Conservation (phyloP, 441 rosid species). For the Erodium chrysanthum region DNA sequence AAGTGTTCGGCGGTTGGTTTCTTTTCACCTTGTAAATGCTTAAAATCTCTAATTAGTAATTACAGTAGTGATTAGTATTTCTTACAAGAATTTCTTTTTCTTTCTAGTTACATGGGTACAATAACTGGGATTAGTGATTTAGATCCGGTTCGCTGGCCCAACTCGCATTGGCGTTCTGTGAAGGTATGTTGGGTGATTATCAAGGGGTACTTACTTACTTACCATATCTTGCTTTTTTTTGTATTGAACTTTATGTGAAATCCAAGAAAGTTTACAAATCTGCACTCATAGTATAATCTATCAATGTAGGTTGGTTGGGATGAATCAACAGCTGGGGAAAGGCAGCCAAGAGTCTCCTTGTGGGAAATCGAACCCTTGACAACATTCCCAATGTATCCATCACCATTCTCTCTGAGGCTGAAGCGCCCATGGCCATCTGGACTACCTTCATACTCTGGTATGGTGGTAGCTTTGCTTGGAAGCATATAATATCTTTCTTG, state of each 20-base stretch:
- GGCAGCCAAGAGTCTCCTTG: slow-evolving; percentile 92
- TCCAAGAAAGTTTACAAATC: no score
- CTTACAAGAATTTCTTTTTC: no score
- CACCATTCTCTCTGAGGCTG: slow-evolving; percentile 84
- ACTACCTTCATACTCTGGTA: slow-evolving; percentile 58
- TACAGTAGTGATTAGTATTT: no score
- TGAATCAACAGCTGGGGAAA: slow-evolving; percentile 96
- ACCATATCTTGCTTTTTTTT: neutral
- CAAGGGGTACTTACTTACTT: no score
- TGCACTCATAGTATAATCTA: no score
- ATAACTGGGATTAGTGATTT: slow-evolving; percentile 92
- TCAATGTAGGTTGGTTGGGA: slow-evolving; percentile 91
- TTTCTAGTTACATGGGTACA: slow-evolving; percentile 91
- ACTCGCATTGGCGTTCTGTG: slow-evolving; percentile 95
- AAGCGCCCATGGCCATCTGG: slow-evolving; percentile 99
- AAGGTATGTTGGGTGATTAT: no score
- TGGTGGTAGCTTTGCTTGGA: no score
- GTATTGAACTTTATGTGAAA: no score
- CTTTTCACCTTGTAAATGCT: no score
- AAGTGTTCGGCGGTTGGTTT: no score
- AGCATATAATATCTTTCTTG: neutral
- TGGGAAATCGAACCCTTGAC: slow-evolving; percentile 99
- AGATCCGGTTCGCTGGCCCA: slow-evolving; percentile 73
- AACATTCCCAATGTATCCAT: slow-evolving; percentile 95
- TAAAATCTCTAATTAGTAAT: no score